Percentiles rank a stretch among this genome's conserved stretches.
phyloP scores from a whole-genome alignment of 1,284 basidiomycete genomes.

The Leucoagaricus sp. region DNA sequence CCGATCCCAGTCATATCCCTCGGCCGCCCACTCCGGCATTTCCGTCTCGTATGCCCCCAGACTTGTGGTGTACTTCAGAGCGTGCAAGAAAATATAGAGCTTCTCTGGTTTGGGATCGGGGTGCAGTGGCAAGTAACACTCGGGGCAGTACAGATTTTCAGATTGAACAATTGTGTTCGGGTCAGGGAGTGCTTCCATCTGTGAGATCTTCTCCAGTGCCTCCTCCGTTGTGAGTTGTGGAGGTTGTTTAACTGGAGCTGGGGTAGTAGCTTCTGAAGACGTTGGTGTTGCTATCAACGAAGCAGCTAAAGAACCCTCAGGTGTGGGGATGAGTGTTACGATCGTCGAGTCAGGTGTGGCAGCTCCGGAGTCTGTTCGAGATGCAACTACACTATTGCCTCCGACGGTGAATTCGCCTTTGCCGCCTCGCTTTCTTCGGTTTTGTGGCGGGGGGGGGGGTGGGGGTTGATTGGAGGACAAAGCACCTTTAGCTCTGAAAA shows the following conservation, averaged over 20 bases:
- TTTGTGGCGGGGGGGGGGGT: conserved; percentile 56
- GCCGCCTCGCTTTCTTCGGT: conserved; percentile 57
- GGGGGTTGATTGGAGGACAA: conserved; percentile 47
- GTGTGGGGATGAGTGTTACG: conserved; percentile 1
- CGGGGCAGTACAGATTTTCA: conserved; percentile 67
- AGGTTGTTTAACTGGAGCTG: conserved; percentile 14
- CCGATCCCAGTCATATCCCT: conserved; percentile 64
- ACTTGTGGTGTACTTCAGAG: conserved; percentile 78
- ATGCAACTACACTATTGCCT: conserved; percentile 15
- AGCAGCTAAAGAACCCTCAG: conserved; percentile 3
- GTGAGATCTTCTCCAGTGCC: conserved; percentile 40
- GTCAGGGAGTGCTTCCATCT: conserved; percentile 33
- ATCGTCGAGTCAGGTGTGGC: background rate
- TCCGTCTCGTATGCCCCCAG: conserved; percentile 74
- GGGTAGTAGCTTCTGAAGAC: background rate
- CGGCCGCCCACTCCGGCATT: conserved; percentile 72
- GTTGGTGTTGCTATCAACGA: conserved; percentile 13
- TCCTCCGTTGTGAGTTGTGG: conserved; percentile 48
- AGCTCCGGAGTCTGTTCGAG: background rate
- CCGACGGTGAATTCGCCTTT: conserved; percentile 42
- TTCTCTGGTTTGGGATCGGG: conserved; percentile 90
- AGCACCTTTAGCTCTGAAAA: conserved; percentile 72
- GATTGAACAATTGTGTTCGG: conserved; percentile 31
- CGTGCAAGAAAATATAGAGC: conserved; percentile 93
- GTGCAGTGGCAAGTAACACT: conserved; percentile 88